phyloP scores from a whole-genome alignment of 768 basidiomycete species.

The Piloderma croceum region DNA sequence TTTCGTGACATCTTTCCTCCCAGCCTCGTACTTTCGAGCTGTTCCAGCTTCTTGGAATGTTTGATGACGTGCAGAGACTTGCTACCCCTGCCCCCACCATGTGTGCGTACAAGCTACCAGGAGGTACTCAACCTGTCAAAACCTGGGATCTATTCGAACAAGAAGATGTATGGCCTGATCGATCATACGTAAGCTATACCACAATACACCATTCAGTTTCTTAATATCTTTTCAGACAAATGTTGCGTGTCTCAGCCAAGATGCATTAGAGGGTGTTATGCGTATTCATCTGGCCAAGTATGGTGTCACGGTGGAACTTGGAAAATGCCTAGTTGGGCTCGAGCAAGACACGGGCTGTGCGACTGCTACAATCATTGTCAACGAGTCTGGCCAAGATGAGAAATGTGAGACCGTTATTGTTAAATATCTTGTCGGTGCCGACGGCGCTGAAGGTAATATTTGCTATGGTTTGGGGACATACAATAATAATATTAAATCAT shows the following conservation, averaged over 20 bases:
- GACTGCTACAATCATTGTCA: slow-evolving; percentile 14
- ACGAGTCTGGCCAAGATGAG: slow-evolving; percentile 5
- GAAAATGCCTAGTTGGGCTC: slow-evolving; percentile 18
- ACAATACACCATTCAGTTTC: not conserved
- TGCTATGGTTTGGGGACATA: not conserved
- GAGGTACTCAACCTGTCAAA: slow-evolving; percentile 19
- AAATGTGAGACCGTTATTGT: slow-evolving; percentile 10
- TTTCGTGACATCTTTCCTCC: not conserved
- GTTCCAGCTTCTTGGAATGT: slow-evolving; percentile 17
- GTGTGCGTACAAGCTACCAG: slow-evolving; percentile 23
- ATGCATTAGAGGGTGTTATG: slow-evolving; percentile 21
- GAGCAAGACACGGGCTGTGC: slow-evolving; percentile 21
- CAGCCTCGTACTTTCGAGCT: slow-evolving; percentile 23
- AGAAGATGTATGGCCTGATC: slow-evolving; percentile 16
- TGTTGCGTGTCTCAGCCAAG: slow-evolving; percentile 20
- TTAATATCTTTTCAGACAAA: slow-evolving; percentile 14
- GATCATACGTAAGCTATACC: slow-evolving; percentile 11
- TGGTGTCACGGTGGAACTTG: slow-evolving; percentile 20
- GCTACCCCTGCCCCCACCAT: slow-evolving; percentile 20
- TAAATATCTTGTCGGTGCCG: slow-evolving; percentile 19
- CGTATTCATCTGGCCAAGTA: slow-evolving; percentile 16
- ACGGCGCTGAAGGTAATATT: slow-evolving; percentile 20
- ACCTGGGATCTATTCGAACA: slow-evolving; percentile 22
- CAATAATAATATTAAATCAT: not conserved
- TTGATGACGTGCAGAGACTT: slow-evolving; percentile 12